A percentile compares a stretch with the other conserved stretches of the same genome.
These are phyloP conservation scores for Leucocoprinus leucothites DNA, from an alignment of 768 basidiomycete genomes.

Conservation along the genomic window DNA sequence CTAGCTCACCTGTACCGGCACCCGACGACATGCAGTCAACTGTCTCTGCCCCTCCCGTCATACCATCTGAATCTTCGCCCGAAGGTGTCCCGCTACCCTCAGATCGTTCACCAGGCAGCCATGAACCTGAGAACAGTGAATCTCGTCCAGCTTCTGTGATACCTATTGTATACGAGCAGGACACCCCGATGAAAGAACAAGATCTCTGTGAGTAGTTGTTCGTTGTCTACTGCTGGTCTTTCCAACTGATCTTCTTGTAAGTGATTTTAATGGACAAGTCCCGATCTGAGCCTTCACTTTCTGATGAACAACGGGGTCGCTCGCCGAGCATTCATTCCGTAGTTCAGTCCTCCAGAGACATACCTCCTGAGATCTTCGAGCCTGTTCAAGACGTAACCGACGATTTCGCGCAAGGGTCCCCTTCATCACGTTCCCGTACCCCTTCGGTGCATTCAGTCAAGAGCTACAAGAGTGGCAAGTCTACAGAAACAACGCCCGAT, in stretches of 20 bases:
- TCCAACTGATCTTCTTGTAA: not conserved
- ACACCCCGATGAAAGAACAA: not conserved
- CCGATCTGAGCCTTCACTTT: not conserved
- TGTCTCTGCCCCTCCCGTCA: conserved; percentile 31
- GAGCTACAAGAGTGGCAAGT: conserved; percentile 31
- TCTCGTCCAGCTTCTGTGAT: conserved; percentile 7
- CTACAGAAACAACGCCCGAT: conserved; percentile 16
- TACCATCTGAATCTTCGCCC: not conserved
- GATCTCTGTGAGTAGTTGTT: not conserved
- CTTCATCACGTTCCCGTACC: conserved; percentile 32
- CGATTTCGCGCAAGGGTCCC: not conserved
- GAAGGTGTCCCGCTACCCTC: conserved; percentile 2
- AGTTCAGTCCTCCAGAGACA: not conserved
- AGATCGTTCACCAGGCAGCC: conserved; percentile 9
- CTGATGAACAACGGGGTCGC: conserved; percentile 1
- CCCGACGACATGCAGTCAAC: conserved; percentile 29
- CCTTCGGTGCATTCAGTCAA: conserved; percentile 41
- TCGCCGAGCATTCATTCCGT: not conserved
- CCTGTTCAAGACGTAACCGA: not conserved
- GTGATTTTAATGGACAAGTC: not conserved
- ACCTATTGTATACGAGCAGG: not conserved
- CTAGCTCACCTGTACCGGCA: conserved; percentile 12
- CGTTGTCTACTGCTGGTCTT: not conserved
- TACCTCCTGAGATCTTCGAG: not conserved
- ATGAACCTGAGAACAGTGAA: conserved; percentile 14